Evolutionary conservation across 108 stramenopile species (phyloP).

Genomic region (Cyclotella baltica): DNA sequence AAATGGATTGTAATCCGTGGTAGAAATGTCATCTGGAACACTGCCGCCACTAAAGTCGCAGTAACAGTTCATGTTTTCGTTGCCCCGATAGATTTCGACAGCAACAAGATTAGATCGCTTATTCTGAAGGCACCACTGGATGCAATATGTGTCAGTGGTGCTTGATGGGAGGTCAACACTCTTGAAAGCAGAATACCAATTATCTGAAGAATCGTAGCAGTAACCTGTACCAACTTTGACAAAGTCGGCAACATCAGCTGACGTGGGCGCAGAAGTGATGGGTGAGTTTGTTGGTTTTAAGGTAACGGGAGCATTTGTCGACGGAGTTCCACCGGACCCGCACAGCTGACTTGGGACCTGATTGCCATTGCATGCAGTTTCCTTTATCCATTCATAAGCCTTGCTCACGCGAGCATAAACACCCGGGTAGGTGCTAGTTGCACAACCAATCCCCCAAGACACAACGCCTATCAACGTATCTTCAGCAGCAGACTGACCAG

Average conservation of each 20-base stretch:
- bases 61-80: no score
- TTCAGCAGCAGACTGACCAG: constrained; percentile 16
- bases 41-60: no score
- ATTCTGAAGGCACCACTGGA: no score
- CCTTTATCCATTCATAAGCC: constrained; percentile 31
- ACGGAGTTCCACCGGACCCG: neutral
- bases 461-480: constrained; percentile 50
- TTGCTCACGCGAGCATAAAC: constrained; percentile 51
- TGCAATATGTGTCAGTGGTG: no score
- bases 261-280: neutral
- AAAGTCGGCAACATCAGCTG: neutral
- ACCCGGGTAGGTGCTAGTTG: constrained; percentile 13
- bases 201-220: neutral
- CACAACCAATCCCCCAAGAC: constrained; percentile 35
- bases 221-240: neutral
- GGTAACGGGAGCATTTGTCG: neutral
- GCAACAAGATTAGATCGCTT: no score
- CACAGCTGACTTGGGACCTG: neutral
- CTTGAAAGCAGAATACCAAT: neutral
- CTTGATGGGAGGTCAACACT: neutral
- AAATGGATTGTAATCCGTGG: no score
- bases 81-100: no score
- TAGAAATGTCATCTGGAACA: no score
- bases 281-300: neutral
- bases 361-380: constrained; percentile 30